Base-by-base conservation (phyloP, 1,139 yeast genomes). In the Candida dubliniensis region DNA sequence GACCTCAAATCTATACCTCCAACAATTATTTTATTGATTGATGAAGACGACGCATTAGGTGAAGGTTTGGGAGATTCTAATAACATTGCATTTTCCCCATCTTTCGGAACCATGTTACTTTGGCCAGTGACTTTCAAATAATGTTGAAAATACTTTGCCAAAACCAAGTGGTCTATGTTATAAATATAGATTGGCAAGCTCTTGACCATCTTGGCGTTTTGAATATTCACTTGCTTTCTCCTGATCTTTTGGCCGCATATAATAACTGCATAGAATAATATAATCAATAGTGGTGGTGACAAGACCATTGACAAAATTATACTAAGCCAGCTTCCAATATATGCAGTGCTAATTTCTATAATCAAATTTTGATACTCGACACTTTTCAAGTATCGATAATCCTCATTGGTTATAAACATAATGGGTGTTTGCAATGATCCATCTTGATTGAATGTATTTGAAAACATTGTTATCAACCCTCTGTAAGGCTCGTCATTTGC, bases 401-500 rank as follows among this genome's bases (percentile, higher is more conserved):
- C 72, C 48, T 73, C 77, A 44, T 61, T 56, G 3, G 76, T 60
- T 25, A 71, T 63, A 51, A 73, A 73, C 55, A 74, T 51, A 8
- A 73, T 60, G 3, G 79, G 79, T 2, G 59, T 53, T 4, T 46
- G 49, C 32, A 71, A 54, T 7, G 61, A 47, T 4, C 71, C 70
- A 48, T 71, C 77, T 41, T 61, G 66, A 47, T 72, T 71, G 49
- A 69, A 71, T 5, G 62, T 57, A 40, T 61, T 59, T 1, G 76
- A 69, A 53, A 67, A 73, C 79, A 74, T 74, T 12, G 78, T 72
- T 32, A 74, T 61, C 36, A 73, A 57, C 2, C 76, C 72, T 6
- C 61, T 52, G 36, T 53, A 50, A 1, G 77, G 76, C 46, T 69
- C 74, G 51, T 72, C 68, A 50, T 74, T 74, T 23, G 75, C 77